Conservation (phyloP, 1,284 basidiomycete genomes). For the Blastosporella zonata region DNA sequence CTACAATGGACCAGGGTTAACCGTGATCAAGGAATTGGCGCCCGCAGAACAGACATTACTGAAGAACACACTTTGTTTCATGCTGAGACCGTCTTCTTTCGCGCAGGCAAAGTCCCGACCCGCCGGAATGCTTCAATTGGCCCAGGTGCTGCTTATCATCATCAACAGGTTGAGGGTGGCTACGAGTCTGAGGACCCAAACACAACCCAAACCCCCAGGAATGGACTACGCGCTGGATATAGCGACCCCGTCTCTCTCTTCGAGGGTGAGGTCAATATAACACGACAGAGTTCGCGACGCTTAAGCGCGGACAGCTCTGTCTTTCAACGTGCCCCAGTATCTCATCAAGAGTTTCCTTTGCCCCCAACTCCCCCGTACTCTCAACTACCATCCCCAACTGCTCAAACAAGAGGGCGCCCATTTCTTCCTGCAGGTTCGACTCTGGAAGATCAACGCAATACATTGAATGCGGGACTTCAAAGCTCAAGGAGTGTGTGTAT, state of each 20-base stretch:
- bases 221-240: constrained; percentile 2
- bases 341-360: constrained; percentile 25
- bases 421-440: constrained; percentile 28
- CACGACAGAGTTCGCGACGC: constrained; percentile 24
- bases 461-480: constrained; percentile 29
- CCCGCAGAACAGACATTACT: constrained; percentile 73
- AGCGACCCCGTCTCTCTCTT: neutral
- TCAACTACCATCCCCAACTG: constrained; percentile 19
- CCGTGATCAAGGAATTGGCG: constrained; percentile 66
- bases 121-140: constrained; percentile 76
- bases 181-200: constrained; percentile 24
- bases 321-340: constrained; percentile 28
- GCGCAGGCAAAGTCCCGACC: constrained; percentile 37
- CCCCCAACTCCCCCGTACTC: constrained; percentile 37
- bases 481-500: constrained; percentile 21
- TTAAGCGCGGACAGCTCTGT: constrained; percentile 34
- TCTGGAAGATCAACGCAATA: constrained; percentile 41
- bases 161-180: constrained; percentile 21
- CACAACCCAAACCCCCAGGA: constrained; percentile 11
- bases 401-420: constrained; percentile 12
- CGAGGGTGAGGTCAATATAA: constrained; percentile 3
- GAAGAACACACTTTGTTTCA: constrained; percentile 82
- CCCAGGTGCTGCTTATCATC: constrained; percentile 55
- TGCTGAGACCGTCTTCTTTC: constrained; percentile 74
- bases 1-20: neutral